Conservation (phyloP, 768 basidiomycete species). For the Pisolithus sp. region DNA sequence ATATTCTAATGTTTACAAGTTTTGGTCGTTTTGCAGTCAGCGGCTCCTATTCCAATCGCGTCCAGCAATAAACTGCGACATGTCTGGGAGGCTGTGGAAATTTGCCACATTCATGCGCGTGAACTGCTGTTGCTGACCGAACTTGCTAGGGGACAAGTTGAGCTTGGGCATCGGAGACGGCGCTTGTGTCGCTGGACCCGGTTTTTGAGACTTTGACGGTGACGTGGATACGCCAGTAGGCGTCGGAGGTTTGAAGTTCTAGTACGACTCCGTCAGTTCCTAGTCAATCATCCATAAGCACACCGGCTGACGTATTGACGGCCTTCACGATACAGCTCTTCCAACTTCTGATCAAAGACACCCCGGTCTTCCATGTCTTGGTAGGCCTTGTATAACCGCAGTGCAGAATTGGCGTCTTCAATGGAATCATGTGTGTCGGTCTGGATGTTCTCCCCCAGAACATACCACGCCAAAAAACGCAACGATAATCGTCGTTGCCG, state of each 20-base stretch:
- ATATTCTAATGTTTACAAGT: too few species aligned
- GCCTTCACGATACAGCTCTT: constrained; percentile 76
- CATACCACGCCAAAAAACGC: constrained; percentile 89
- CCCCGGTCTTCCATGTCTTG: constrained; percentile 68
- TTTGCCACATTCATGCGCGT: constrained; percentile 16
- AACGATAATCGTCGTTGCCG: constrained; percentile 87
- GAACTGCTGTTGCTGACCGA: constrained; percentile 17
- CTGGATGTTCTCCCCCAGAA: constrained; percentile 90
- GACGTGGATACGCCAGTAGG: constrained; percentile 9
- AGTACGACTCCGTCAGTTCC: constrained; percentile 2
- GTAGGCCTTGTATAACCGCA: constrained; percentile 80
- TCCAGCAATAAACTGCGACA: constrained; percentile 7
- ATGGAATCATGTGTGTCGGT: constrained; percentile 97
- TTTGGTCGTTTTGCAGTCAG: not conserved
- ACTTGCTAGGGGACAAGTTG: constrained; percentile 21
- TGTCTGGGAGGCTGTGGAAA: constrained; percentile 17
- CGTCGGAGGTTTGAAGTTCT: constrained; percentile 57
- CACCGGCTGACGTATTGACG: constrained; percentile 55
- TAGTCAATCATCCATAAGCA: not conserved
- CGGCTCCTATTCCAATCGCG: constrained; percentile 1
- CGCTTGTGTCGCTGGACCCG: not conserved
- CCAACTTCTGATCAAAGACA: constrained; percentile 80
- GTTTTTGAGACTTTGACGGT: not conserved
- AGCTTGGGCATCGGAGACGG: constrained; percentile 19
- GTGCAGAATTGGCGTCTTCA: constrained; percentile 86